phyloP scores from a whole-genome alignment of 345 rosid genomes.

The Excoecaria agallocha region DNA sequence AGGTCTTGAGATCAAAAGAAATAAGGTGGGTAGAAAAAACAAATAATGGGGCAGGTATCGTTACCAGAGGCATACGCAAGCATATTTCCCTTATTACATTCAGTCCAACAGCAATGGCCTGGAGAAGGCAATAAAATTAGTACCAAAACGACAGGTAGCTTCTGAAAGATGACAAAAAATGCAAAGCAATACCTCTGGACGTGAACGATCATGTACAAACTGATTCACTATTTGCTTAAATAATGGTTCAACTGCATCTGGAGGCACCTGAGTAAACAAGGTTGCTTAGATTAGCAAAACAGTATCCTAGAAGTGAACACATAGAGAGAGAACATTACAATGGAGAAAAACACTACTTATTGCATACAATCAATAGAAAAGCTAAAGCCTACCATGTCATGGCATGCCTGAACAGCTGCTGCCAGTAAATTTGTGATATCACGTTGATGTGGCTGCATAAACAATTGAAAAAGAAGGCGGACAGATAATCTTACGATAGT shows the following conservation, averaged over 20 bases:
- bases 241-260: slow-evolving; percentile 96
- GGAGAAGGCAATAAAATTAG: slow-evolving; percentile 20
- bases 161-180: background rate
- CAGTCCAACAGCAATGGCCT: slow-evolving; percentile 93
- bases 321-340: background rate
- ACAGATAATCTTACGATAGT: background rate
- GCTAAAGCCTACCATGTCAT: slow-evolving; percentile 72
- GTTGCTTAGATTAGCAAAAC: slow-evolving; percentile 7
- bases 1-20: background rate
- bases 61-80: slow-evolving; percentile 86
- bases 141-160: background rate
- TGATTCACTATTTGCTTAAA: slow-evolving; percentile 91
- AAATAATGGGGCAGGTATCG: slow-evolving; percentile 8
- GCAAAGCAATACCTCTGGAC: slow-evolving; percentile 65
- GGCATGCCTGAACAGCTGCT: slow-evolving; percentile 95
- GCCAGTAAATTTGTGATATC: slow-evolving; percentile 91
- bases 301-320: background rate
- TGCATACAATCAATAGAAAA: slow-evolving; percentile 9
- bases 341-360: background rate
- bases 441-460: slow-evolving; percentile 84
- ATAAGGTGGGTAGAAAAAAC: slow-evolving; percentile 2
- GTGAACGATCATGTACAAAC: slow-evolving; percentile 87
- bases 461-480: background rate
- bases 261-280: slow-evolving; percentile 64
- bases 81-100: slow-evolving; percentile 92